phyloP scores from a whole-genome alignment of 2,329 filamentous ascomycete species.

The Pestalotiopsis sp. region DNA sequence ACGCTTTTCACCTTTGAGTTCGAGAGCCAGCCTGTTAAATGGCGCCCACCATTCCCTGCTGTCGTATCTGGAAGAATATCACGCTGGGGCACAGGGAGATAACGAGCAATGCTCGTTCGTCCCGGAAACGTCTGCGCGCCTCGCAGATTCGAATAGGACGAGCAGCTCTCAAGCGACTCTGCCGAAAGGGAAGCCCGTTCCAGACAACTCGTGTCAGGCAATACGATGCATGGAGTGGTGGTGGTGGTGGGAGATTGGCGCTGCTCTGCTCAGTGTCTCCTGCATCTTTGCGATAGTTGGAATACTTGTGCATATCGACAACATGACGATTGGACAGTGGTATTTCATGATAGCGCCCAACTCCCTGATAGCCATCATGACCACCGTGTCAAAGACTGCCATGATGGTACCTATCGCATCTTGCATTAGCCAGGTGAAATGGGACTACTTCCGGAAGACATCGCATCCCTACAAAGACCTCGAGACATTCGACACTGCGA shows the following conservation, averaged over 20 bases:
- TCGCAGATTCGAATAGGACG: too few species aligned
- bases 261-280: constrained; percentile 16
- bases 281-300: constrained; percentile 17
- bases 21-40: too few species aligned
- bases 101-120: too few species aligned
- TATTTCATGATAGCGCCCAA: constrained; percentile 29
- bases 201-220: too few species aligned
- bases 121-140: too few species aligned
- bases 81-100: too few species aligned
- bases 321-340: constrained; percentile 20
- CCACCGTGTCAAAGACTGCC: constrained; percentile 20
- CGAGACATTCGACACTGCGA: constrained; percentile 25
- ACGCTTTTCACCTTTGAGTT: too few species aligned
- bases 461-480: constrained; percentile 20
- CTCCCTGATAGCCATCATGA: constrained; percentile 23
- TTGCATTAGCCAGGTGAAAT: constrained; percentile 26
- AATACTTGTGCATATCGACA: constrained; percentile 18
- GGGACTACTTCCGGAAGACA: constrained; percentile 19
- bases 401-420: constrained; percentile 23
- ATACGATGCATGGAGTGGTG: constrained; percentile 7
- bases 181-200: too few species aligned
- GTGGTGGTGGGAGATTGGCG: constrained; percentile 29
- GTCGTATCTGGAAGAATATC: too few species aligned
- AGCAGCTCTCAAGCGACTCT: too few species aligned
- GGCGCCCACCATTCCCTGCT: too few species aligned